Evolutionary conservation across 495 filamentous ascomycete genomes (phyloP), one percentile per base, ranked within the genome.

Genomic region (Aspergillus heteromorphus): DNA sequence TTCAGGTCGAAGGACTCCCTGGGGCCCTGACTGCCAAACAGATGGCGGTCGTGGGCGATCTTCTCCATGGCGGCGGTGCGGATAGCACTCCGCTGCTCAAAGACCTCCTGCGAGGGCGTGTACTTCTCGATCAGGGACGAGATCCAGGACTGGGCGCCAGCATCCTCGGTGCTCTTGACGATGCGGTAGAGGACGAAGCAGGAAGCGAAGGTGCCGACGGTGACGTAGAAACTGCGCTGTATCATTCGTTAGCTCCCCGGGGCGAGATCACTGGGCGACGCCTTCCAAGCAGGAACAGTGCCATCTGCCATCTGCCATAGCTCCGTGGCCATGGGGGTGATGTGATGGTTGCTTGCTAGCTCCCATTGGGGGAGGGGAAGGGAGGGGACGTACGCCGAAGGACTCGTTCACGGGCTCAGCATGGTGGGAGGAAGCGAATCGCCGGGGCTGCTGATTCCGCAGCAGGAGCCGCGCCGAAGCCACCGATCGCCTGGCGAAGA

Each of bases 1-100:
- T 66, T 80, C 73, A 91, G 65, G 9, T 80, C 74, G 27, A 81
- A 66, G 54, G 66, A 59, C 55, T 72, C 68, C 30, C 62, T 71
- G 49, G 70, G 70, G 27, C 61, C 70, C 53, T 80, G 73, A 64
- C 78, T 81, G 40, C 79, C 68, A 60, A 88, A 88, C 61, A 91
- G 65, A 60, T 84, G 80, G 62, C 82, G 73, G 66, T 91, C 85
- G 45, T 72, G 63, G 18, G 81, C 88, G 18, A 87, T 87, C 70
- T 85, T 84, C 74, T 90, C 86, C 48, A 89, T 66, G 60, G 81
- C 77, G 30, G 67, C 69, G 5, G 82, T 84, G 64, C 86, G 87
- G 51, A 86, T 62, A 21, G 75, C 73, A 62, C 88, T 89, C 47
- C 80, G 73, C 59, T 79, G 67, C 60, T 79, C 79, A 65, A 78